Base-by-base conservation (phyloP, 2,329 filamentous ascomycete species). In the Exophiala lecanii-corni region DNA sequence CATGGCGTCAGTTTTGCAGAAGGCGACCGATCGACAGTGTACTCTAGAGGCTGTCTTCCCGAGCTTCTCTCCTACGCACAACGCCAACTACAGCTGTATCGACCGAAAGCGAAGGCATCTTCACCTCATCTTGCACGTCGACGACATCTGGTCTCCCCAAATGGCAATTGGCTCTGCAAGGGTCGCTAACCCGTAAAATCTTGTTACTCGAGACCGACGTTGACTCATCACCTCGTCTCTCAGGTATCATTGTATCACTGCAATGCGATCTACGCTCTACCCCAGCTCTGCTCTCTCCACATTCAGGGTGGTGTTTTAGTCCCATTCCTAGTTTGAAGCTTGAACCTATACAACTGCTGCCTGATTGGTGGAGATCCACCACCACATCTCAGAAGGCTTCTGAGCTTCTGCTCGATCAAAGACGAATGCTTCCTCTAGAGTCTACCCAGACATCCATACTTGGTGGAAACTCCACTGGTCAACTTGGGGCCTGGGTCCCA, bases 281-380 rank as follows among this genome's bases (percentile, higher is more conserved):
- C 47, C 50, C 50, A 53, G 50, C 28, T 53, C 50, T 50, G 46
- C 47, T 44, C 47, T 43, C 50, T 50, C 41, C 13, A 12, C 30
- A 32, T 13, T 12, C n/a, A n/a, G 13, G 23, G 23, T 15, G 21
- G 21, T 7, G 42, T 9, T 19, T 44, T 50, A 46, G 45, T 33
- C 39, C 34, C 36, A 38, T 37, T 31, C 16, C 34, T 51, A 49
- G 45, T 21, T 34, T 23, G 36, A 36, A 49, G 45, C 45, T 49
- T 46, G 45, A 44, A 25, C 19, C 32, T 10, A 17, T 32, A 18
- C 23, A 34, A 7, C 25, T n/a, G n/a, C 23, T 20, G 25, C 9
- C 4, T 34, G 23, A 50, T 50, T 50, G 47, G 47, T 33, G 28
- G 25, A 40, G 23, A 33, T 17, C 7, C 10, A 18, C 7, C 20